Evolutionary conservation across 1,284 basidiomycete genomes (phyloP).

Genomic region (Ustilago shanxiensis): DNA sequence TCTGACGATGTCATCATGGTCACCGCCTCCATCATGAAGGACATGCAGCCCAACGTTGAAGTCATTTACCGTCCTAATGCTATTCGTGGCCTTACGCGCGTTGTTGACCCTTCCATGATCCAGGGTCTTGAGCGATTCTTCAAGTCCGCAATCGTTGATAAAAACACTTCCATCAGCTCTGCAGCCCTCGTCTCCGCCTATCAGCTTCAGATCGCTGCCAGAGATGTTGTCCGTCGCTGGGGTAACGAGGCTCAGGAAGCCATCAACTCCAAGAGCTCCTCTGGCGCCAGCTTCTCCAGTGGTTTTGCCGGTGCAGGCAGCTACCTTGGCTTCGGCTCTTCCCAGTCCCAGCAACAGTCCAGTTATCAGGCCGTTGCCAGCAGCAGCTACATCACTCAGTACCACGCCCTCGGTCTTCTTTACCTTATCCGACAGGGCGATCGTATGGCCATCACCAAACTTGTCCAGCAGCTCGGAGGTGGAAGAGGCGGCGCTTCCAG

Average conservation of each 20-base stretch:
- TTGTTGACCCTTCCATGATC: constrained; percentile 97
- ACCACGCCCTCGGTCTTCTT: constrained; percentile 93
- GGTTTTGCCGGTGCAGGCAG: constrained; percentile 73
- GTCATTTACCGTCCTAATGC: constrained; percentile 99
- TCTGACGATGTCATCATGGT: constrained; percentile 99
- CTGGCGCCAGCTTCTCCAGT: constrained; percentile 42
- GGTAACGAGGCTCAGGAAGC: constrained; percentile 98
- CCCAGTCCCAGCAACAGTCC: constrained; percentile 72
- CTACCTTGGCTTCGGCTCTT: constrained; percentile 65
- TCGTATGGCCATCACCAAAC: constrained; percentile 98
- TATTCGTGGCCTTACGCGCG: constrained; percentile 93
- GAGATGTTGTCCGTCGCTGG: constrained; percentile 89
- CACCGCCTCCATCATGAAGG: constrained; percentile 99
- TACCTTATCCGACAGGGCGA: constrained; percentile 97
- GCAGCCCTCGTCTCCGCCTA: constrained; percentile 97
- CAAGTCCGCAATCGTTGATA: constrained; percentile 98
- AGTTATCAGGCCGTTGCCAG: constrained; percentile 80
- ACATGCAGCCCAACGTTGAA: constrained; percentile 99
- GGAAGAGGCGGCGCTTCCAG: constrained; percentile 76
- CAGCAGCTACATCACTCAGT: constrained; percentile 87
- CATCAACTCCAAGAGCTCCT: constrained; percentile 75
- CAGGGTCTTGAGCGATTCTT: constrained; percentile 99
- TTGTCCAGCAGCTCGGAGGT: constrained; percentile 85
- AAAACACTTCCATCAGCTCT: constrained; percentile 93
- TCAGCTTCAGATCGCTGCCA: constrained; percentile 92